These are phyloP conservation scores for Salix koriyanagi DNA, from an alignment of 345 rosid genomes.

Conservation along the genomic window DNA sequence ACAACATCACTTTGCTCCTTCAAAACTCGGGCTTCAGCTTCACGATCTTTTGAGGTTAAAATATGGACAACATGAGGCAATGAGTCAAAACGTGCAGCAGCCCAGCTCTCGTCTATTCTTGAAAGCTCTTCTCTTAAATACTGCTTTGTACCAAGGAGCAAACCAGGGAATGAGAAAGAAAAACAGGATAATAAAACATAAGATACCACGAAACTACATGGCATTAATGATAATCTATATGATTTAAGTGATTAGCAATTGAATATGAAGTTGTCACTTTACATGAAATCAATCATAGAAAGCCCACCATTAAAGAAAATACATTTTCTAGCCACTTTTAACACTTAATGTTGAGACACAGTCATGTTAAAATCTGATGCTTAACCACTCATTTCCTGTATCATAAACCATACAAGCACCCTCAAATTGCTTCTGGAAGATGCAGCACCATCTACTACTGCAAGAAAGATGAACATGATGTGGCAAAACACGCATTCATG, in stretches of 20 bases:
- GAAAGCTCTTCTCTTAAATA: slow-evolving; percentile 78
- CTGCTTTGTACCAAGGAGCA: slow-evolving; percentile 42
- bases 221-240: not conserved
- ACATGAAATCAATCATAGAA: not conserved
- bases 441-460: not conserved
- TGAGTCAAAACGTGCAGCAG: slow-evolving; percentile 91
- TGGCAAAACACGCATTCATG: not conserved
- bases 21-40: slow-evolving; percentile 61
- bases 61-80: slow-evolving; percentile 95
- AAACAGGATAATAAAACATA: not conserved
- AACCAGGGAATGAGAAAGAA: slow-evolving; percentile 13
- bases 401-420: too few species aligned
- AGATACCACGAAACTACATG: not conserved
- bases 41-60: slow-evolving; percentile 92
- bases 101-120: slow-evolving; percentile 86
- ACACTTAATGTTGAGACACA: not conserved
- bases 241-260: not conserved
- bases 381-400: too few species aligned
- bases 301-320: not conserved
- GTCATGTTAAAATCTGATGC: not conserved
- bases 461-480: not conserved
- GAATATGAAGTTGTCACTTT: not conserved
- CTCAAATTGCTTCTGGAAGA: not conserved
- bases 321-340: not conserved
- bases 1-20: slow-evolving; percentile 90